Conservation (phyloP, 441 rosid species). For the Erodium moschatum region DNA sequence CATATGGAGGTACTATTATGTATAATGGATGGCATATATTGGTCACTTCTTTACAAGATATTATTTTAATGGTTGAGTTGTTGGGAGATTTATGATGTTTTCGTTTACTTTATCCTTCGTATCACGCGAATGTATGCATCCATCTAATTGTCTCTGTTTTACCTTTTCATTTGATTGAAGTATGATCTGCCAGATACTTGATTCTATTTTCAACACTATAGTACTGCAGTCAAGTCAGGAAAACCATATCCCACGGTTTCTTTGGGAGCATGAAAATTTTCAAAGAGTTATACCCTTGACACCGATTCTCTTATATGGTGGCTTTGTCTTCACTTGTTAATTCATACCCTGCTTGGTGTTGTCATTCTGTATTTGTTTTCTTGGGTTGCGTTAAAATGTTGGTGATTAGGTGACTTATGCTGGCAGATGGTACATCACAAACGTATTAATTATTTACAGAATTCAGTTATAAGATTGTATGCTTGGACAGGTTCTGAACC, state of each 20-base stretch:
- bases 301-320: neutral
- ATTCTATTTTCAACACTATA: neutral
- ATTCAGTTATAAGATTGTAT: slow-evolving; percentile 11
- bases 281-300: neutral
- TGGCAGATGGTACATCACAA: neutral
- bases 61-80: neutral
- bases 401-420: neutral
- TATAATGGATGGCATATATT: neutral
- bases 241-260: neutral
- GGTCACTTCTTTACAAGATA: neutral
- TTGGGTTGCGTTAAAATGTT: neutral
- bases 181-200: neutral
- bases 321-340: neutral
- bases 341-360: neutral
- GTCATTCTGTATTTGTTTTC: neutral
- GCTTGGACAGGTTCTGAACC: slow-evolving; percentile 70
- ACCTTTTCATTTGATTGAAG: neutral
- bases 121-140: neutral
- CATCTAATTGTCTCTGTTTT: neutral
- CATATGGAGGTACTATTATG: slow-evolving; percentile 68
- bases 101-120: neutral
- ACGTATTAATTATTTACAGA: neutral
- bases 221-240: neutral
- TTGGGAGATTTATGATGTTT: neutral
- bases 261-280: neutral